Evolutionary conservation across 2,329 filamentous ascomycete species (phyloP), one percentile per base, ranked within the genome.

Genomic region (Fusarium globosum): DNA sequence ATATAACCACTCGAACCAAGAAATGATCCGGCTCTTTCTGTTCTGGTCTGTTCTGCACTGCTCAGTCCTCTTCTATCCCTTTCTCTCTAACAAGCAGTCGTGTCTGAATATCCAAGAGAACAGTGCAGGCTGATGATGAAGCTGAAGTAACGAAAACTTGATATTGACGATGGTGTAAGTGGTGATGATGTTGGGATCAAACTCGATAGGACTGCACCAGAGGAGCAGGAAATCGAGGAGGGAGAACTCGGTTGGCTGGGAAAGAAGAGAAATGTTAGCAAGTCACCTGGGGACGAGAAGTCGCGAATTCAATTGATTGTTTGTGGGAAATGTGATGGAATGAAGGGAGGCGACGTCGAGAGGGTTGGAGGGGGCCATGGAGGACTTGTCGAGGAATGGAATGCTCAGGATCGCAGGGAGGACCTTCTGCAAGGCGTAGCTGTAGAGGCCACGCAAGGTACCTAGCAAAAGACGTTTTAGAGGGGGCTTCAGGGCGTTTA

Each of bases 251-350:
- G 64, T 70, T 69, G 67, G 72, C 76, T 78, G 48, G 67, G 57
- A 35, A 71, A 73, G 38, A 51, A 48, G 48, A 45, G 67, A 62
- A 60, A 68, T 65, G 76, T 78, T 64, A 78, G 67, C 57, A 49
- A 43, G 68, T 71, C 61, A 65, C 56, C 68, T 65, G 46, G 73
- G 49, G 64, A 61, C 33, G 55, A 42, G 51, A 66, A 61, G 26
- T 61, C 73, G 62, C 53, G 55, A 49, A 66, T 56, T 48, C 39
- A 64, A 69, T 66, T 68, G 68, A 65, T 71, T 76, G 63, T 66
- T 66, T 74, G 71, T 69, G 69, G 69, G 75, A 75, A 78, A 64
- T 62, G 69, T 51, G 53, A 61, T 70, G 76, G 76, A 78, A 78
- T 78, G 76, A 78, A 78, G 76, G 76, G 76, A 78, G 76, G 72